Evolutionary conservation across 2,329 filamentous ascomycete species (phyloP), one percentile per base, ranked within the genome.

Genomic region (Clarireedia monteithiana): DNA sequence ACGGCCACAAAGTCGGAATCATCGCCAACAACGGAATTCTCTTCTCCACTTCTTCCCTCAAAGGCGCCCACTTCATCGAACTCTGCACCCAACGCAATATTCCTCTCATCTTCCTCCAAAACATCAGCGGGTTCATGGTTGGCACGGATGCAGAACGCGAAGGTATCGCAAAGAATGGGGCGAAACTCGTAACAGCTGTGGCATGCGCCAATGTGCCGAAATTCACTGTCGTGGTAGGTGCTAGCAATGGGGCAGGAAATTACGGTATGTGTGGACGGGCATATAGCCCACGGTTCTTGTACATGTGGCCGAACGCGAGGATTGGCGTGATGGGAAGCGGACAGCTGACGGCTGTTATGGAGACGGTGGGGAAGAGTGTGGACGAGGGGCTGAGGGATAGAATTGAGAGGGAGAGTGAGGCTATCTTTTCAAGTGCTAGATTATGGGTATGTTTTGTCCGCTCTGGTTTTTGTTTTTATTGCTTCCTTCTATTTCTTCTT

Each of bases 61-160:
- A 99, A 74, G 94, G 91, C 38, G 91, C 94, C 0, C 94, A 99
- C 74, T 99, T 99, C 72, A 90, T 97, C 66, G 89, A 99, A 73
- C 82, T 99, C 4, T 97, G 92, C 75, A 81, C 87, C 30, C 91
- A 96, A 72, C 86, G 94, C 56, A 84, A 89, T 53, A 88, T 97
- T 56, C 92, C 94, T 1, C 77, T 97, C 9, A 80, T 97, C 50
- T 97, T 97, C 74, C 76, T 99, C 20, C 94, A 99, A 71, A 97
- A 99, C 72, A 97, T 99, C 69, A 86, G 85, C 5, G 94, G 94
- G 45, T 99, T 99, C 80, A 99, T 99, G 94, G 94, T 99, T 34
- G 94, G 94, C 45, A 82, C 84, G 17, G 89, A 94, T 66, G 91
- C 92, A 0, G 94, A 99, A 74, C 86, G 88, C 54, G 92, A 92